Base-by-base conservation (phyloP, 1,284 basidiomycete genomes). In the Leccinum colubrinum region DNA sequence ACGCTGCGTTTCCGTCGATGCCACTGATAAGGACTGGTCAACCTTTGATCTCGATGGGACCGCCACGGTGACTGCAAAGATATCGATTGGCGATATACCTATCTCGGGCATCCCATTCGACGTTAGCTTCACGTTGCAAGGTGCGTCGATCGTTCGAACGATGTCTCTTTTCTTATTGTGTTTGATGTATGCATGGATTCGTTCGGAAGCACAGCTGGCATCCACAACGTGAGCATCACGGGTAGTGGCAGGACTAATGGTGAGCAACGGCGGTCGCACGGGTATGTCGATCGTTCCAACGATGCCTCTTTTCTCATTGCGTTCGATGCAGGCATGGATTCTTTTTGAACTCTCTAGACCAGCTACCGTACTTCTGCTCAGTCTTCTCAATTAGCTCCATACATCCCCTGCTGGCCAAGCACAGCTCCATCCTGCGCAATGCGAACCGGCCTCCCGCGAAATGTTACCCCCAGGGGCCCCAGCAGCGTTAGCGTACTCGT, bases 31-130 rank as follows among this genome's bases (percentile, higher is more conserved):
- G 50, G 64, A 76, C n/a, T 74, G 73, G 1, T 76, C 83, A 6
- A 74, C 77, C 6, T 78, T 91, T 15, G 79, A 75, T 0, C 72
- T 92, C 14, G 79, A 79, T 51, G 90, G 90, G 14, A 77, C 79
- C 1, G 85, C 86, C 0, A 79, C 87, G 66, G 84, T 93, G 46
- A 78, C 81, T 15, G 91, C 83, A 1, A 80, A 79, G 59, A 91
- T 89, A 2, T 71, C 81, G 1, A 87, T 91, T 54, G 90, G 90
- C 12, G 75, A 90, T 68, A 80, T 92, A 20, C 84, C 86, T 1
- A 90, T 92, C 62, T 75, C 78, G 4, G 84, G 83, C 20, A 87
- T 93, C 67, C 80, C 83, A 2, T 86, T 92, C 73, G 78, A 83
- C 63, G 85, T 90, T 37, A 72, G 76, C 6, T 85, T 86, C 4